phyloP scores from a whole-genome alignment of 140 eudicot species.

The Stevia rebaudiana region DNA sequence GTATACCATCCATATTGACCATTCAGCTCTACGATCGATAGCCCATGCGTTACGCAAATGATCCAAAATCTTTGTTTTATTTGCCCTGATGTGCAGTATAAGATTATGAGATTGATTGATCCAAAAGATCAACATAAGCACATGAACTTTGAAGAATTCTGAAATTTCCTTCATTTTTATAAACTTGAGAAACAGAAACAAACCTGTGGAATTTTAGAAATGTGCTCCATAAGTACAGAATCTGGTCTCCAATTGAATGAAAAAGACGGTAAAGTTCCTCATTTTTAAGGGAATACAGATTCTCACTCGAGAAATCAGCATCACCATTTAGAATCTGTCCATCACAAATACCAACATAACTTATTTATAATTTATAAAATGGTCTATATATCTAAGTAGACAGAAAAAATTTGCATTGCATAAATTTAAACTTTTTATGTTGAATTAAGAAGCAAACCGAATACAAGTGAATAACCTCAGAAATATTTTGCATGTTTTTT shows the following conservation, averaged over 20 bases:
- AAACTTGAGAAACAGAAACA: slow-evolving; percentile 16
- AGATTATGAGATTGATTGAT: slow-evolving; percentile 13
- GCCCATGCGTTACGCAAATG: slow-evolving; percentile 75
- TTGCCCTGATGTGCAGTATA: slow-evolving; percentile 45
- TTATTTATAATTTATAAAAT: too few species aligned
- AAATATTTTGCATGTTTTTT: slow-evolving; percentile 20
- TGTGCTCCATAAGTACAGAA: slow-evolving; percentile 59
- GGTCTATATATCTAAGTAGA: background rate
- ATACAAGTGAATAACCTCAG: slow-evolving; percentile 40
- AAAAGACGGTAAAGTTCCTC: slow-evolving; percentile 54
- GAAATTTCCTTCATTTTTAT: background rate
- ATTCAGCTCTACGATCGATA: slow-evolving; percentile 82
- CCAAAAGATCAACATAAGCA: background rate
- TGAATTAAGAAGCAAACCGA: background rate
- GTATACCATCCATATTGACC: slow-evolving; percentile 99
- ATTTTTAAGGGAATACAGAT: slow-evolving; percentile 43
- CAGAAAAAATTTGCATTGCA: background rate
- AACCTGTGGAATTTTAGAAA: slow-evolving; percentile 94
- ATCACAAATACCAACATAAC: background rate
- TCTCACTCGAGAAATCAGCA: slow-evolving; percentile 40
- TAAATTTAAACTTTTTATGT: background rate
- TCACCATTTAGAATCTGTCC: slow-evolving; percentile 50
- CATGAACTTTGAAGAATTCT: background rate
- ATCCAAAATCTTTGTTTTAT: slow-evolving; percentile 61
- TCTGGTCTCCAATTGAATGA: slow-evolving; percentile 64